These are phyloP conservation scores for Ustilago hordei DNA, from an alignment of 1,284 basidiomycete genomes.

Conservation along the genomic window DNA sequence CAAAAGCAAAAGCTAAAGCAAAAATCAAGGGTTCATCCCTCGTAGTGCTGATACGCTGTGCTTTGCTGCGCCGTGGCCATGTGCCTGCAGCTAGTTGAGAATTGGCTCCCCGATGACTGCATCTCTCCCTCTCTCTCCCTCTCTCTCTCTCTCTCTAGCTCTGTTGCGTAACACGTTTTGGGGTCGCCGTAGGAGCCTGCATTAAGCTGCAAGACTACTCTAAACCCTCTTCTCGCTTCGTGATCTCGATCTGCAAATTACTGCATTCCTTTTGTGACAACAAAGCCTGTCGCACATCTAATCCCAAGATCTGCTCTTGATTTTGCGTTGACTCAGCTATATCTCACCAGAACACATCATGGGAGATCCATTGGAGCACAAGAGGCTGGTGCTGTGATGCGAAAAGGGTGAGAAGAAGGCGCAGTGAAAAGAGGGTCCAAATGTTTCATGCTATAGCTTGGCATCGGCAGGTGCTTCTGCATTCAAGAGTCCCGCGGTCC, in stretches of 20 bases:
- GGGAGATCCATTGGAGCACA: background rate
- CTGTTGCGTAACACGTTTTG: background rate
- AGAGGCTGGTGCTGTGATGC: background rate
- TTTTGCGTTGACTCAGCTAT: background rate
- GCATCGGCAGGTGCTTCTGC: constrained; percentile 1
- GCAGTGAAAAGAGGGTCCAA: background rate
- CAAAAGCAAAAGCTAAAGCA: background rate
- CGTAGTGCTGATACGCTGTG: background rate
- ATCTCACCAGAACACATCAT: background rate
- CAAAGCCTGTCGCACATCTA: background rate
- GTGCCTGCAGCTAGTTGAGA: background rate
- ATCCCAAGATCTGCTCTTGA: background rate
- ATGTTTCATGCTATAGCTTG: background rate
- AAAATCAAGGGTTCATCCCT: background rate
- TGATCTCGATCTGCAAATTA: constrained; percentile 1
- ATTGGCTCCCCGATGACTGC: background rate
- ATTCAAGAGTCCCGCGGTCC: background rate
- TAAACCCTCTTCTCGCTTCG: background rate
- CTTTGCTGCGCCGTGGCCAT: too few species aligned
- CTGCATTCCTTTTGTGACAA: background rate
- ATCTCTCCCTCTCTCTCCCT: background rate
- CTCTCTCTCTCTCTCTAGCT: background rate
- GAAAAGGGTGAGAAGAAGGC: background rate
- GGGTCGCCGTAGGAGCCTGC: constrained; percentile 1
- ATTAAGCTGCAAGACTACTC: constrained; percentile 7